phyloP scores from a whole-genome alignment of 305 asterid genomes.

The Euphrasia arctica region DNA sequence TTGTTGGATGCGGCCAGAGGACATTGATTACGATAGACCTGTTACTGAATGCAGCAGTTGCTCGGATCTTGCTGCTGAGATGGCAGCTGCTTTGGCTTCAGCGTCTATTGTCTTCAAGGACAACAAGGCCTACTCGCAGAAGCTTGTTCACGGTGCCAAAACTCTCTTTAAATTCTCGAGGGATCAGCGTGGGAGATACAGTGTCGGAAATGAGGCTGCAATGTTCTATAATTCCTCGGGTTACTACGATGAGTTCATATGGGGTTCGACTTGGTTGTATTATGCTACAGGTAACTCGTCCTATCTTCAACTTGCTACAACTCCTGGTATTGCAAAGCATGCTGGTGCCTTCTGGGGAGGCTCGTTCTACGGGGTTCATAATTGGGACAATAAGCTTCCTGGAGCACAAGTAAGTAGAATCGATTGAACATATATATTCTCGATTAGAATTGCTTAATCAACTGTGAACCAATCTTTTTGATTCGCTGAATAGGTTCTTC shows the following conservation, averaged over 20 bases:
- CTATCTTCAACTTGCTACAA: conserved; percentile 87
- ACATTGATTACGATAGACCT: conserved; percentile 77
- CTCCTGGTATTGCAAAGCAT: conserved; percentile 69
- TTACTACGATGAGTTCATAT: conserved; percentile 84
- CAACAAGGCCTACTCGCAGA: conserved; percentile 80
- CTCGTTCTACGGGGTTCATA: conserved; percentile 85
- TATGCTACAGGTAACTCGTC: conserved; percentile 92
- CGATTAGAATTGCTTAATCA: too few relatives aligned
- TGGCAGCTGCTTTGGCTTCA: conserved; percentile 98
- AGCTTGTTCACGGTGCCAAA: conserved; percentile 93
- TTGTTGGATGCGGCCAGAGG: conserved; percentile 98
- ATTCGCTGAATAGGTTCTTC: conserved; percentile 54
- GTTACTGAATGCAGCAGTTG: conserved; percentile 62
- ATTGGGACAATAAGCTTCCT: conserved; percentile 95
- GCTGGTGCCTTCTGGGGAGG: conserved; percentile 99
- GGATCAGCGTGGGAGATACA: conserved; percentile 90
- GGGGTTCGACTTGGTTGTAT: conserved; percentile 97
- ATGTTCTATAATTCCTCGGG: conserved; percentile 72
- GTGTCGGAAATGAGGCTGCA: conserved; percentile 57
- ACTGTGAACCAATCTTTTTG: conserved; percentile 2
- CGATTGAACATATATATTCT: not conserved
- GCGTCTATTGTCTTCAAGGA: conserved; percentile 98
- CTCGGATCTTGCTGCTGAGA: conserved; percentile 94
- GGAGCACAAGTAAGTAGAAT: conserved; percentile 78
- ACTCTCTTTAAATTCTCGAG: conserved; percentile 79